Base-by-base conservation (phyloP, 768 basidiomycete species). In the Lactarius vividus region DNA sequence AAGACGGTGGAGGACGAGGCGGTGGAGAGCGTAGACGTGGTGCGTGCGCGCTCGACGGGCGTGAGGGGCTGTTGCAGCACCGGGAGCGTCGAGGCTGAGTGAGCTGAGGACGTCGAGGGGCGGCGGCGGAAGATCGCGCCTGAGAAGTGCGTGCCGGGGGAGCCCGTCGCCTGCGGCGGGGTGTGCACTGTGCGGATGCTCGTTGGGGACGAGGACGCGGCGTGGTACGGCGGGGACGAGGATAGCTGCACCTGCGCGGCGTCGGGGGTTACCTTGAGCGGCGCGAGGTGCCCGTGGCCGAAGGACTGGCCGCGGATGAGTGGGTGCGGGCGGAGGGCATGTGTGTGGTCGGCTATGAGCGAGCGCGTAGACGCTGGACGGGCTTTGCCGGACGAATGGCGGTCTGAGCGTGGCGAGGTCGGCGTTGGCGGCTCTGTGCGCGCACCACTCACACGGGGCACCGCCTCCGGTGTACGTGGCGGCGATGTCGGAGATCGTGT, bases 241-340 rank as follows among this genome's bases (percentile, higher is more conserved):
- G 80, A 78, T 61, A 81, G 69, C 58, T 81, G 75, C 0, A 80
- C 77, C 33, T 79, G 76, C 10, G 81, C 80, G 66, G 77, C 74
- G 65, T 84, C 83, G 23, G 84, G 79, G 10, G 84, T 82, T 53
- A 87, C 82, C 1, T 86, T 85, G 59, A 91, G 79, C 40, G 89
- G 88, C 10, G 84, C 79, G 16, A 88, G 78, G 78, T 78, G 75
- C 3, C 75, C 74, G 53, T 77, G 80, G 7, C 87, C 85, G 65
- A 83, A 85, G 0, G 89, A 89, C 68, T 86, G 82, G 10, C 88
- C 89, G 62, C 90, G 86, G 69, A 92, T 91, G 59, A 92, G 81
- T 8, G 89, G 91, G 72, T 92, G 91, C 0, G 88, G 89, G 18
- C 88, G 87, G 58, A 88, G 77, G 20, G 69, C 61, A 16, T 70